Evolutionary conservation across 495 filamentous ascomycete species (phyloP).

Genomic region (Penicillium crystallinum): DNA sequence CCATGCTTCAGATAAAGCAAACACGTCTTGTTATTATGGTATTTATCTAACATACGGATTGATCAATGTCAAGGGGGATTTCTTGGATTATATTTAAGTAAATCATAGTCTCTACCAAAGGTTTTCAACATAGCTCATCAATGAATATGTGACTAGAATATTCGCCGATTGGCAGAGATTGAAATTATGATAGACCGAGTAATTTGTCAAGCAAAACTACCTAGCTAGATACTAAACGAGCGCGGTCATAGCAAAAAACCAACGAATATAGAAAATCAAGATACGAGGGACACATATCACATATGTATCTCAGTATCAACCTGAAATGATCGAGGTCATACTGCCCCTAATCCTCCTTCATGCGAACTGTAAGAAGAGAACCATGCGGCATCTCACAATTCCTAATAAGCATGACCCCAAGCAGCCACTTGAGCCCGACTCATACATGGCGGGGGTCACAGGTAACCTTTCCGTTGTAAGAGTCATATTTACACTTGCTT

Average conservation of each 20-base stretch:
- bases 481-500: not conserved
- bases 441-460: not conserved
- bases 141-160: not conserved
- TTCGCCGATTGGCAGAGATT: not conserved
- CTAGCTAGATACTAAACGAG: not conserved
- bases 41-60: not conserved
- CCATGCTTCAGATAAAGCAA: not conserved
- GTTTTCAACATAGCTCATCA: not conserved
- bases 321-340: no score
- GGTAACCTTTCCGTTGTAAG: not conserved
- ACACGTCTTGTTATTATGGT: not conserved
- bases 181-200: not conserved
- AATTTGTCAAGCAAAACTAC: not conserved
- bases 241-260: not conserved
- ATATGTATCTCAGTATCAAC: not conserved
- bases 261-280: not conserved
- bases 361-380: no score
- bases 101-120: not conserved
- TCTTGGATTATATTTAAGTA: not conserved
- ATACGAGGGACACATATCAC: not conserved
- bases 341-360: no score
- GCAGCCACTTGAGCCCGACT: not conserved
- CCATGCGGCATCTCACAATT: no score
- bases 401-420: no score
- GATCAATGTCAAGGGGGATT: not conserved